Conservation (phyloP, 176 grass and related monocot genomes). For the Zea luxurians region DNA sequence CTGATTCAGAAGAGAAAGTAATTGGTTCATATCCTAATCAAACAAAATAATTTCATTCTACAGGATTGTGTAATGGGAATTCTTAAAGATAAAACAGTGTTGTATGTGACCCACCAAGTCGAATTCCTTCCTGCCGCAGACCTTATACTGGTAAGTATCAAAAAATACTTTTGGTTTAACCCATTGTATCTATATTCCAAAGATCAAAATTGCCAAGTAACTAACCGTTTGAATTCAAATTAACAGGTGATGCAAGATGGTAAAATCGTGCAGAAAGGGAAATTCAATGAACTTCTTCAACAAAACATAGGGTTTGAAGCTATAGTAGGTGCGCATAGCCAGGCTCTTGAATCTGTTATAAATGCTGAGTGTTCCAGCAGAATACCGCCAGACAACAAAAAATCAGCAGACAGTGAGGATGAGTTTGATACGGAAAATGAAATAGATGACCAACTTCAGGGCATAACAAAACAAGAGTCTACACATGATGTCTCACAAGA, state of each 20-base stretch:
- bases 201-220: slow-evolving; percentile 25
- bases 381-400: slow-evolving; percentile 39
- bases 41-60: slow-evolving; percentile 26
- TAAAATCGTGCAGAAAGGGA: slow-evolving; percentile 76
- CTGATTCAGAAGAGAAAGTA: slow-evolving; percentile 7
- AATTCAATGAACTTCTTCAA: slow-evolving; percentile 78
- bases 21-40: slow-evolving; percentile 10
- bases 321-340: slow-evolving; percentile 87
- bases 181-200: slow-evolving; percentile 3
- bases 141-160: slow-evolving; percentile 74
- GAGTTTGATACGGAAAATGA: slow-evolving; percentile 53
- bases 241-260: slow-evolving; percentile 95
- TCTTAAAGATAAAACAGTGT: slow-evolving; percentile 86
- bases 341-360: slow-evolving; percentile 83
- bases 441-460: slow-evolving; percentile 47
- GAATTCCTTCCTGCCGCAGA: slow-evolving; percentile 95
- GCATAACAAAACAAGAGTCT: slow-evolving; percentile 85
- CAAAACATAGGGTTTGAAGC: slow-evolving; percentile 88
- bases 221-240: slow-evolving; percentile 34
- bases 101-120: slow-evolving; percentile 97
- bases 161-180: slow-evolving; percentile 22
- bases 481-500: slow-evolving; percentile 64
- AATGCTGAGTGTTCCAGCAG: slow-evolving; percentile 86
- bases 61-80: slow-evolving; percentile 93
- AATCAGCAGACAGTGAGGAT: slow-evolving; percentile 43